Percentiles rank a stretch among this genome's conserved stretches.
These are phyloP conservation scores for Brassica incana DNA, from an alignment of 345 rosid genomes.

Conservation along the genomic window DNA sequence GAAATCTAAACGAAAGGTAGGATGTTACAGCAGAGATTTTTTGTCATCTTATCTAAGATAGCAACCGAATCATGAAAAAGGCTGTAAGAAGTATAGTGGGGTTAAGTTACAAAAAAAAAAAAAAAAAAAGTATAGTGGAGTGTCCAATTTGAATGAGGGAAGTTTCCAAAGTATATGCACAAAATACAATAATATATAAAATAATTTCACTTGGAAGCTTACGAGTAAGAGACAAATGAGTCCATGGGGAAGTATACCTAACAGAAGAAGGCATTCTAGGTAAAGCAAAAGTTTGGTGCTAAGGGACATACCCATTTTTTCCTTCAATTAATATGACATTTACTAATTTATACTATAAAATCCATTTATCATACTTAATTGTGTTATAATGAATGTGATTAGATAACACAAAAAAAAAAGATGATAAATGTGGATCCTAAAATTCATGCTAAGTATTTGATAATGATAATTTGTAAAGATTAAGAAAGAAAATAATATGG, in stretches of 20 bases:
- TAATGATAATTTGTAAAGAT: too few relatives aligned
- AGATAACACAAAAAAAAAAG: too few relatives aligned
- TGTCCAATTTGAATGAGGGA: constrained; percentile 40
- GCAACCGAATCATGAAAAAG: constrained; percentile 38
- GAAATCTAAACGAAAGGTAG: constrained; percentile 34
- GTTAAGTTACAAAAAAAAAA: too few relatives aligned
- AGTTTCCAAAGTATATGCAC: constrained; percentile 34
- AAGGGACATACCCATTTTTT: constrained; percentile 23
- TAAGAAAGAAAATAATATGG: too few relatives aligned
- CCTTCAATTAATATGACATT: not conserved
- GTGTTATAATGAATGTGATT: too few relatives aligned
- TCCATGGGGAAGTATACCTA: constrained; percentile 39
- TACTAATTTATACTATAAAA: too few relatives aligned
- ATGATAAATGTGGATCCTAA: too few relatives aligned
- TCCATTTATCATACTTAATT: too few relatives aligned
- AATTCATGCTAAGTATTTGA: too few relatives aligned
- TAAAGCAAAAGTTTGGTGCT: constrained; percentile 36
- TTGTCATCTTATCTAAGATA: constrained; percentile 37
- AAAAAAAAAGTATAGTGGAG: constrained; percentile 13
- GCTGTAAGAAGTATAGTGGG: constrained; percentile 25
- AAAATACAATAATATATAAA: constrained; percentile 3
- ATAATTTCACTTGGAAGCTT: constrained; percentile 33
- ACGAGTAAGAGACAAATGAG: constrained; percentile 35
- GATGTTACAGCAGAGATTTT: constrained; percentile 33
- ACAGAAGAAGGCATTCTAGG: constrained; percentile 37